Base-by-base conservation (phyloP, 306 rosid genomes). In the Nissolia schottii region DNA sequence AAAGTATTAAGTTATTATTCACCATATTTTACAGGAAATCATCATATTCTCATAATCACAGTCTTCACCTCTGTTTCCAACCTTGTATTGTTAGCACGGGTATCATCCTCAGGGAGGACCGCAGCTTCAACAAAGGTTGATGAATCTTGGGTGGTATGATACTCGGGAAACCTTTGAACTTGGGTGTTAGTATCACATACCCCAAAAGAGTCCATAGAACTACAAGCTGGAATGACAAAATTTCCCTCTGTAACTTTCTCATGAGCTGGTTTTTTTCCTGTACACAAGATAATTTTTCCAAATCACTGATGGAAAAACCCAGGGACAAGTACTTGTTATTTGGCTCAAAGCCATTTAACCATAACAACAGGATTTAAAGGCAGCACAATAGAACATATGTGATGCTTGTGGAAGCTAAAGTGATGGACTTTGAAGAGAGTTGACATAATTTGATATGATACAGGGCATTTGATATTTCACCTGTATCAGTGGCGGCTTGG, bases 401-500 rank as follows among this genome's bases (percentile, higher is more conserved):
- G 32, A 58, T 23, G 67, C 23, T 63, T 62, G 25, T 28, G 19
- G 25, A 55, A 57, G 51, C 22, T 62, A 58, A 7, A 53, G 28
- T 9, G 37, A 29, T 23, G 32, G 24, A 59, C 18, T 58, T 3
- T 65, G 10, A 65, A 20, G 61, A 55, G 45, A 51, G 74, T 24
- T 71, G 13, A 19, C 29, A 51, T 13, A 48, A 45, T 29, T 82
- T 46, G 51, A 34, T 68, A 68, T 27, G 46, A 24, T n/a, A 59
- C 56, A 62, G 32, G 8, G 56, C n/a, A 28, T 51, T 54, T 64
- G 19, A 74, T 51, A 22, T 74, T 54, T 81, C 78, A 82, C 86
- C 76, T 77, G 77, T 59, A 77, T 60, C 81, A 55, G 77, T 53
- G 16, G 77, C 53, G 48, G 81, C 68, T 66, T 84, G 88, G 63